Base-by-base conservation (phyloP, 805 yeast species). In the Saturnispora diversa region DNA sequence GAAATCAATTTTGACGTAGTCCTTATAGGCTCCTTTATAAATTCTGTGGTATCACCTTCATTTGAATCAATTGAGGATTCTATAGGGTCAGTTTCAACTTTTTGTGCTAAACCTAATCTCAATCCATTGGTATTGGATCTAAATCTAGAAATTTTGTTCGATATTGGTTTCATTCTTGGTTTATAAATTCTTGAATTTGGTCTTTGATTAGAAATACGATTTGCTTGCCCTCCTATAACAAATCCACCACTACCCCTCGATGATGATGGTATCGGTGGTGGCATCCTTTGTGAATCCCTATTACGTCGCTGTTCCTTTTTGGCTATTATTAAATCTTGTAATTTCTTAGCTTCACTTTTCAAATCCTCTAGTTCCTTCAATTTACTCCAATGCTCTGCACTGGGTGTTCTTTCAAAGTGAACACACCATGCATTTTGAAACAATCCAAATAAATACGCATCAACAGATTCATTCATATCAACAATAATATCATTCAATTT, bases 381-480 rank as follows among this genome's bases (percentile, higher is more conserved):
- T 27, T 52, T 49, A 20, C 28, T 40, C 55, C 54, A 46, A 6
- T 52, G 50, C 25, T 50, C 50, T 2, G 45, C 39, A 6, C 45
- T 51, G 1, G 61, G 57, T 2, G 56, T 45, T 35, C 58, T 55
- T 16, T 65, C 62, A 50, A 84, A 84, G 52, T 83, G 87, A 21
- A 82, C 82, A 60, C 95, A 84, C 80, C 92, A 86, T 46, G 94
- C 88, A 52, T 87, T 85, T 59, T 85, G 77, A 54, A 81, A 75
- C 37, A 86, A 60, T 2, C 95, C 95, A 52, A 83, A 84, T 39
- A 86, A 55, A 40, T 86, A 77, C 29, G 88, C 46, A 8, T 55
- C 77, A 50, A 87, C 75, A 2, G 85, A 74, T 58, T 86, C 96
- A 54, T 85, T 85, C 58, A 87, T 80, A 22, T 68, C 64, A 3